phyloP scores from a whole-genome alignment of 345 rosid genomes.

The Capsella bursapastoris region DNA sequence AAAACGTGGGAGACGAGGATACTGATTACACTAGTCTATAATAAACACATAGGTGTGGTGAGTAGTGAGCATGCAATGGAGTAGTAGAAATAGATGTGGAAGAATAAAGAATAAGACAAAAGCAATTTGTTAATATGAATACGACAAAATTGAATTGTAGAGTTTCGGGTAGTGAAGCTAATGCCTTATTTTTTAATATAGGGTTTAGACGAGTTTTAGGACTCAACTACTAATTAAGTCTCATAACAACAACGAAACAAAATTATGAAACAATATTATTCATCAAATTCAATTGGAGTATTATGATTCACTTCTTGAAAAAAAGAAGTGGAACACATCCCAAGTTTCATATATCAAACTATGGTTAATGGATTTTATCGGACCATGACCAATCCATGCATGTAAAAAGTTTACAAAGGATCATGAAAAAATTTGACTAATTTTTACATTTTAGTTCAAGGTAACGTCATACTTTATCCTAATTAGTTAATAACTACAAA shows the following conservation, averaged over 20 bases:
- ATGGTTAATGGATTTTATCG: not conserved
- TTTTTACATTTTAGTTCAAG: too few relatives aligned
- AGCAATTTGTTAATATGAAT: not conserved
- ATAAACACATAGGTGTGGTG: not conserved
- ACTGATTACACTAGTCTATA: not conserved
- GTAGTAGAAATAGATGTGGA: not conserved
- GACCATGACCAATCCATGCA: not conserved
- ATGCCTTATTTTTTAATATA: not conserved
- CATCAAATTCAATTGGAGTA: not conserved
- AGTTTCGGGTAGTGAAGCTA: too few relatives aligned
- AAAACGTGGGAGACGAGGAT: slow-evolving; percentile 37
- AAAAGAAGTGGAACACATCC: too few relatives aligned
- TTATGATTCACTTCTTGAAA: too few relatives aligned
- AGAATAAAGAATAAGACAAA: not conserved
- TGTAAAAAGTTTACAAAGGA: not conserved
- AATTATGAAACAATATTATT: not conserved
- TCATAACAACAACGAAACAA: not conserved
- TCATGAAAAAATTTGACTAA: not conserved
- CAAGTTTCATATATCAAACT: not conserved
- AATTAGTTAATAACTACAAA: too few relatives aligned
- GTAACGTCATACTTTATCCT: too few relatives aligned
- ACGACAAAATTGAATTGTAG: too few relatives aligned
- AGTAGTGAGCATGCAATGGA: not conserved
- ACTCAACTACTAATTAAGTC: not conserved
- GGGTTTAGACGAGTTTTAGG: slow-evolving; percentile 6